phyloP scores from a whole-genome alignment of 371 early-diverging fungal genomes.

The Vittaforma corneae region DNA sequence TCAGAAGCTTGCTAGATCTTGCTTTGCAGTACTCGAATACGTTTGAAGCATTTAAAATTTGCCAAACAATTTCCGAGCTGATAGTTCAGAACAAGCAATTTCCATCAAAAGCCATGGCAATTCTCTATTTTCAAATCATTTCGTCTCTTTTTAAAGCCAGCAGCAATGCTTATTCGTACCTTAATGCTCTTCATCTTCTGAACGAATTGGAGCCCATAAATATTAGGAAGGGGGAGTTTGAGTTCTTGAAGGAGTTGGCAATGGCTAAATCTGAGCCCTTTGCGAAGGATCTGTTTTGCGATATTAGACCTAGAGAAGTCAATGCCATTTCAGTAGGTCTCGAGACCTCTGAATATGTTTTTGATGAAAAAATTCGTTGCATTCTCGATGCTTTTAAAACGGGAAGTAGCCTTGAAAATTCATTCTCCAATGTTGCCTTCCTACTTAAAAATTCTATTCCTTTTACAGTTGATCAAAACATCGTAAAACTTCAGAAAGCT shows the following conservation, averaged over 20 bases:
- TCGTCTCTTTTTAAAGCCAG: neutral
- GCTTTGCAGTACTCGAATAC: too few species aligned
- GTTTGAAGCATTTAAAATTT: too few species aligned
- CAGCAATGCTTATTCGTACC: neutral
- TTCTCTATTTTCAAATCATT: neutral
- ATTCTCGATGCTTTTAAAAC: conserved; percentile 4
- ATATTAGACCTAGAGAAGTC: neutral
- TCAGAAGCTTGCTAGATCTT: too few species aligned
- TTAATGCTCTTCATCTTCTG: neutral
- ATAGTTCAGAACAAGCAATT: neutral
- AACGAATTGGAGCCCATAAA: neutral
- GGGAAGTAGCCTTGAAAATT: neutral
- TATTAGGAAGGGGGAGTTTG: conserved; percentile 5
- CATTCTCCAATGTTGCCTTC: conserved; percentile 17
- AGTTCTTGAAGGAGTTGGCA: neutral
- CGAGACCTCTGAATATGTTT: neutral
- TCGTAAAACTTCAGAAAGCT: conserved; percentile 10
- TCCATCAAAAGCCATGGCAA: neutral
- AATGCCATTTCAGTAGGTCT: neutral
- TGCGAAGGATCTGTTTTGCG: conserved; percentile 16
- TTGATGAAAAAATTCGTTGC: neutral
- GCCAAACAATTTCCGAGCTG: neutral
- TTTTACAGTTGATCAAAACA: conserved; percentile 14
- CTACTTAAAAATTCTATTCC: conserved; percentile 27
- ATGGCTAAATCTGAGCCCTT: conserved; percentile 23